Conservation (phyloP, 2,329 filamentous ascomycete genomes). For the Didymosphaeria variabile region DNA sequence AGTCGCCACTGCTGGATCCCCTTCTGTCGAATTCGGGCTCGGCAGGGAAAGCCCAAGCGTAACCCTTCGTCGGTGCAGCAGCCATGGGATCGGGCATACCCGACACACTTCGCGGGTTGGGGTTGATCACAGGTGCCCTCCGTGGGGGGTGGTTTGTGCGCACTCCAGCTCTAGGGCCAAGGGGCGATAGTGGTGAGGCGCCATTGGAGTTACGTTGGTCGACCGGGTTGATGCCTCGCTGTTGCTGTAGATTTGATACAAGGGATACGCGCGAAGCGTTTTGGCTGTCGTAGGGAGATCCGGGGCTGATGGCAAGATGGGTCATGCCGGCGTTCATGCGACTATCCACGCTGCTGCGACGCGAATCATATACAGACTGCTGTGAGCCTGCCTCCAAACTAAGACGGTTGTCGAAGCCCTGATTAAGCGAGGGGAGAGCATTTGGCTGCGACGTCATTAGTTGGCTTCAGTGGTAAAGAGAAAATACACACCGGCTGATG, state of each 20-base stretch:
- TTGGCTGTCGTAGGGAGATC: constrained; percentile 77
- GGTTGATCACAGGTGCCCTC: constrained; percentile 79
- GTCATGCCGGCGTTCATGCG: constrained; percentile 76
- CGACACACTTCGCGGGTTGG: constrained; percentile 68
- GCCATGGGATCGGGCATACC: constrained; percentile 71
- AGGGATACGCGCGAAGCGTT: constrained; percentile 81
- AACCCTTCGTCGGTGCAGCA: constrained; percentile 81
- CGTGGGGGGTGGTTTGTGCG: constrained; percentile 55
- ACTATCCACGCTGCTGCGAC: constrained; percentile 82
- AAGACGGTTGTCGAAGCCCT: constrained; percentile 57
- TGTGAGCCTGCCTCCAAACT: constrained; percentile 58
- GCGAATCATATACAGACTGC: constrained; percentile 62
- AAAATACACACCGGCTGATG: constrained; percentile 37
- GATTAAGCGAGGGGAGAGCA: constrained; percentile 66
- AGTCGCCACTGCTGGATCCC: constrained; percentile 59
- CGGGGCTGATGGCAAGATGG: constrained; percentile 72
- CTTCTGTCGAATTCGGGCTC: constrained; percentile 60
- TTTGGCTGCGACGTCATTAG: constrained; percentile 40
- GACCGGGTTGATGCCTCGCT: constrained; percentile 55
- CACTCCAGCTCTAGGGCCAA: constrained; percentile 45
- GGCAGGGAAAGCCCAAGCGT: constrained; percentile 85
- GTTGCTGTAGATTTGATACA: constrained; percentile 73
- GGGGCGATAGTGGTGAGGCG: constrained; percentile 56
- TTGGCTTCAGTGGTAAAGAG: background rate
- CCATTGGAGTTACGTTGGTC: constrained; percentile 53